A percentile compares a stretch with the other conserved stretches of the same genome.
Conservation (phyloP, 306 rosid genomes). For the Vicia sativa region DNA sequence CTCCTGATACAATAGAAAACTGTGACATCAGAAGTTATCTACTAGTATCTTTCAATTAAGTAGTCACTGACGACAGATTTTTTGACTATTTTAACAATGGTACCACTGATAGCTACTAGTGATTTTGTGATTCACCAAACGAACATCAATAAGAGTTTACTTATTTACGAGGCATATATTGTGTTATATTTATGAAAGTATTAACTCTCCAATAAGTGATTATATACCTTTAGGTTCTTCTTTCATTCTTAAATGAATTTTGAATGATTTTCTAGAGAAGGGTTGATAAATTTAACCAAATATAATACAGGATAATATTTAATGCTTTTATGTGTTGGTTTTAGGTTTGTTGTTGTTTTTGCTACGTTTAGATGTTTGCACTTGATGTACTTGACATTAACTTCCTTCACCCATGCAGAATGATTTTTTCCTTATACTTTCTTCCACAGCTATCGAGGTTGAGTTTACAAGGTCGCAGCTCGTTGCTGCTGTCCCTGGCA, state of each 20-base stretch:
- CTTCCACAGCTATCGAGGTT: slow-evolving; percentile 91
- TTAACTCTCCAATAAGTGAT: not conserved
- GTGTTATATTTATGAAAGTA: slow-evolving; percentile 3
- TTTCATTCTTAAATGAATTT: slow-evolving; percentile 9
- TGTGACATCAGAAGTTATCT: slow-evolving; percentile 22
- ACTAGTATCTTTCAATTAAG: not conserved
- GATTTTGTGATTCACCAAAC: slow-evolving; percentile 12
- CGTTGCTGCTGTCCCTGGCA: slow-evolving; percentile 89
- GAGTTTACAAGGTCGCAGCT: slow-evolving; percentile 95
- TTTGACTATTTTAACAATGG: slow-evolving; percentile 8
- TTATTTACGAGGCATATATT: slow-evolving; percentile 8
- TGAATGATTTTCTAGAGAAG: slow-evolving; percentile 20
- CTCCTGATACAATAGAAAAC: not conserved
- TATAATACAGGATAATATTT: slow-evolving; percentile 14
- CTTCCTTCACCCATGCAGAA: slow-evolving; percentile 57
- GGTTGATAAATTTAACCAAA: not conserved
- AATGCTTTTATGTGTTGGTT: slow-evolving; percentile 18
- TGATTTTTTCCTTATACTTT: slow-evolving; percentile 64
- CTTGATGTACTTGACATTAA: slow-evolving; percentile 57
- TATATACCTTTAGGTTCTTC: slow-evolving; percentile 2
- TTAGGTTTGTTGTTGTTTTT: slow-evolving; percentile 5
- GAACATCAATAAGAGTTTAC: slow-evolving; percentile 22
- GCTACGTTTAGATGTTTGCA: slow-evolving; percentile 26
- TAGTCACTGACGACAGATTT: slow-evolving; percentile 8
- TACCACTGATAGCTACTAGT: slow-evolving; percentile 17